These are phyloP conservation scores for Beauveria varroae DNA, from an alignment of 2,329 filamentous ascomycete genomes.

Conservation along the genomic window DNA sequence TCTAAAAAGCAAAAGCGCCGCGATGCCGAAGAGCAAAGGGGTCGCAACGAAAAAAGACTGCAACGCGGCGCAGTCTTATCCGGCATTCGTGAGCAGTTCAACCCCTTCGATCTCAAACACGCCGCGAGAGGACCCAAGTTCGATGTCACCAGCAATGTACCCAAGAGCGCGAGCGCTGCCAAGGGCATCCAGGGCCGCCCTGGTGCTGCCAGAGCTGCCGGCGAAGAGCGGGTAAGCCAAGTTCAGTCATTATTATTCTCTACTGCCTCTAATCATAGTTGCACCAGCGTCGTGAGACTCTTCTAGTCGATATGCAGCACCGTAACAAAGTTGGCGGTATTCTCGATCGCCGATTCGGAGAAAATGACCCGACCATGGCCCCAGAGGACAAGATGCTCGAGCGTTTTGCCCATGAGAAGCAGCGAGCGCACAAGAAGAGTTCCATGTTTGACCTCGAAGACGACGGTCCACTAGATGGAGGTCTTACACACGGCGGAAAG, in stretches of 20 bases:
- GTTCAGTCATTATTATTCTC: background rate
- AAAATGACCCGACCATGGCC: conserved; percentile 89
- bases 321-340: conserved; percentile 90
- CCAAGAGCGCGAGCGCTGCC: conserved; percentile 41
- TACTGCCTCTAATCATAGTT: conserved; percentile 10
- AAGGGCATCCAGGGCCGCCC: conserved; percentile 65
- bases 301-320: conserved; percentile 83
- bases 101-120: conserved; percentile 91
- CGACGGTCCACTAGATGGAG: conserved; percentile 46
- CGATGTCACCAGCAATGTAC: conserved; percentile 65
- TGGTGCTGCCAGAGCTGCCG: conserved; percentile 73
- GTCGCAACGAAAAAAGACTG: conserved; percentile 63
- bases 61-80: conserved; percentile 71
- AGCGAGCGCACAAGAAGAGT: conserved; percentile 66
- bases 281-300: conserved; percentile 63
- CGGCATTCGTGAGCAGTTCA: conserved; percentile 90
- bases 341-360: conserved; percentile 87
- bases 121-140: conserved; percentile 75
- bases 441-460: conserved; percentile 89
- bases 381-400: conserved; percentile 88
- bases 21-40: conserved; percentile 57
- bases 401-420: conserved; percentile 83
- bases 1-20: conserved; percentile 92
- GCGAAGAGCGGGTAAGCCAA: conserved; percentile 68
- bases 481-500: conserved; percentile 78